Percentiles rank a stretch among this genome's conserved stretches.
Conservation (phyloP, 129 eudicot species). For the Arctium lappa region DNA sequence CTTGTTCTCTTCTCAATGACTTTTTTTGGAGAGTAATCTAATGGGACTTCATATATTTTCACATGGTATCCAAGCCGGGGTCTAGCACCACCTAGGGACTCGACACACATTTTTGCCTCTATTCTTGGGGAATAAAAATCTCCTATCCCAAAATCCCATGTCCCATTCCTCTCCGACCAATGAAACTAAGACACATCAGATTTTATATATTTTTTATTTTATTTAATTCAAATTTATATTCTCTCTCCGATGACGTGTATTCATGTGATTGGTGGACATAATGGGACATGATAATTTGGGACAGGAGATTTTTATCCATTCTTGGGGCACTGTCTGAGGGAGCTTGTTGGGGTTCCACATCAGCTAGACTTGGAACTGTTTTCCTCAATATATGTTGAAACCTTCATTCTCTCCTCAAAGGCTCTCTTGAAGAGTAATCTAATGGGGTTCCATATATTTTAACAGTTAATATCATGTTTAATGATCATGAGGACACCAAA, state of each 20-base stretch:
- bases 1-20: background rate
- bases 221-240: no score
- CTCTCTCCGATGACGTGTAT: no score
- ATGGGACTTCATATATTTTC: background rate
- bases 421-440: background rate
- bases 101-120: background rate
- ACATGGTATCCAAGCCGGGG: background rate
- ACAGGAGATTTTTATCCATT: no score
- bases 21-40: background rate
- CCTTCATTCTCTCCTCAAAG: background rate
- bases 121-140: background rate
- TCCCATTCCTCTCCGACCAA: no score
- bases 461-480: no score
- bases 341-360: background rate
- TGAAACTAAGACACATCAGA: no score
- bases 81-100: background rate
- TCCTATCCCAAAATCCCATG: no score
- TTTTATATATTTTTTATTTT: no score
- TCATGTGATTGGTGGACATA: no score
- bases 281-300: no score
- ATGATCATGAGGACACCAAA: background rate
- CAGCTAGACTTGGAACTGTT: background rate
- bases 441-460: background rate
- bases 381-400: background rate
- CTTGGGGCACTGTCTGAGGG: background rate